A percentile compares a stretch with the other conserved stretches of the same genome.
These are phyloP conservation scores for Lumnitzera littorea DNA, from an alignment of 345 rosid species.

Conservation along the genomic window DNA sequence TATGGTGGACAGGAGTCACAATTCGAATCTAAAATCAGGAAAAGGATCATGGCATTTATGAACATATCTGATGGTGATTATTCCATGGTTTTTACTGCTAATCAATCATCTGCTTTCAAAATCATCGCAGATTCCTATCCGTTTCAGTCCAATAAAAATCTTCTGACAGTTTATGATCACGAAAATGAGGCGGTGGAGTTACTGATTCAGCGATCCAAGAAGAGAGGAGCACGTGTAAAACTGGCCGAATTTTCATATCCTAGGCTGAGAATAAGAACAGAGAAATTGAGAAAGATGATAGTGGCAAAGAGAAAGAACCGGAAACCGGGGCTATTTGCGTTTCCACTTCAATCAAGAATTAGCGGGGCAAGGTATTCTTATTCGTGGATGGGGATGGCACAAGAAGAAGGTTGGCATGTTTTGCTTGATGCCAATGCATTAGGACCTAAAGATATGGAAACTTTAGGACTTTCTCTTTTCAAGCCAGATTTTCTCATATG, in stretches of 20 bases:
- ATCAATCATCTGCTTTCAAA: conserved; percentile 70
- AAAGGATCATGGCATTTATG: conserved; percentile 58
- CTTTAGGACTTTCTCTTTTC: conserved; percentile 74
- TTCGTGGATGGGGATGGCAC: conserved; percentile 73
- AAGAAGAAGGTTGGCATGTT: conserved; percentile 74
- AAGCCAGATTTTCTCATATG: conserved; percentile 74
- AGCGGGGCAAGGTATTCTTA: conserved; percentile 72
- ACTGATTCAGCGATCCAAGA: conserved; percentile 51
- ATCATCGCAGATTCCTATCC: conserved; percentile 67
- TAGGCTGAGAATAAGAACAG: conserved; percentile 30
- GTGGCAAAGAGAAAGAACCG: conserved; percentile 21
- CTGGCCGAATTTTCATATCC: conserved; percentile 76
- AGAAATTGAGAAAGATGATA: conserved; percentile 47
- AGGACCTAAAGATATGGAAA: conserved; percentile 81
- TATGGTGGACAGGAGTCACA: conserved; percentile 35
- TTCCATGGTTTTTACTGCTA: conserved; percentile 53
- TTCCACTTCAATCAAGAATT: conserved; percentile 70
- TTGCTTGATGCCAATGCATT: conserved; percentile 72
- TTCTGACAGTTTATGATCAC: conserved; percentile 71
- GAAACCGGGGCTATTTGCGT: conserved; percentile 63
- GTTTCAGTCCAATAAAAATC: conserved; percentile 39
- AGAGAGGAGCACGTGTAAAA: conserved; percentile 41
- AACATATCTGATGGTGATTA: conserved; percentile 72
- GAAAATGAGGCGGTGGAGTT: conserved; percentile 57
- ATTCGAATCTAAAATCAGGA: conserved; percentile 36